These are phyloP conservation scores for Mycena filopes DNA, from an alignment of 768 basidiomycete species.

Conservation along the genomic window DNA sequence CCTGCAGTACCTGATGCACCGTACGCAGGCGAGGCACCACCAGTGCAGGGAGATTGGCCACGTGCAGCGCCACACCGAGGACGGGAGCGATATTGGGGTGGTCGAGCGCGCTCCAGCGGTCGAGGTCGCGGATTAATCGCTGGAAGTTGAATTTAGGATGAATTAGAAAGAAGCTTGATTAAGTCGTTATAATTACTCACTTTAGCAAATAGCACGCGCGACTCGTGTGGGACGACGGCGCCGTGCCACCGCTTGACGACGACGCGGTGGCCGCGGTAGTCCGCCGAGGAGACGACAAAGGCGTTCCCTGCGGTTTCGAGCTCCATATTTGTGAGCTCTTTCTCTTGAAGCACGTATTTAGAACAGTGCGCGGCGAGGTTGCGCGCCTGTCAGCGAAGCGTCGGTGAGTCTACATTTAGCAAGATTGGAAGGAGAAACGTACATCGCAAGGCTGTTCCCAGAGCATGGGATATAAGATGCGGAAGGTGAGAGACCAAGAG, in stretches of 20 bases:
- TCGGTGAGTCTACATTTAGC: too few species aligned
- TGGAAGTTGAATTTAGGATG: not conserved
- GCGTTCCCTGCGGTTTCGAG: conserved; percentile 15
- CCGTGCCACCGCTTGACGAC: conserved; percentile 31
- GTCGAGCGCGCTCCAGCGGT: conserved; percentile 23
- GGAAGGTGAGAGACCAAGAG: conserved; percentile 24
- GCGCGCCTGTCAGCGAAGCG: too few species aligned
- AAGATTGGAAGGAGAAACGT: not conserved
- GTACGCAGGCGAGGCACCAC: conserved; percentile 22
- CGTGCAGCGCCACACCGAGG: conserved; percentile 26
- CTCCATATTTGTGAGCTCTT: conserved; percentile 2
- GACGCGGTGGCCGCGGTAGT: conserved; percentile 16
- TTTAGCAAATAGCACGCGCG: conserved; percentile 22
- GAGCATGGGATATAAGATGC: conserved; percentile 10
- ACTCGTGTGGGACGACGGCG: conserved; percentile 9
- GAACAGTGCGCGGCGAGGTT: conserved; percentile 27
- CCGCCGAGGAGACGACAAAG: conserved; percentile 14
- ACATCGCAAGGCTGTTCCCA: conserved; percentile 26
- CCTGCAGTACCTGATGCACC: not conserved
- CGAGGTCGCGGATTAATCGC: conserved; percentile 27
- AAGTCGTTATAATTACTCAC: conserved; percentile 7
- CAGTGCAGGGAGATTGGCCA: conserved; percentile 30
- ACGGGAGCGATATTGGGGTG: conserved; percentile 30
- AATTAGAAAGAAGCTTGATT: too few species aligned
- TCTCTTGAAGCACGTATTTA: conserved; percentile 15